Base-by-base conservation (phyloP, 257 asterid species). In the Solanum commersonii region DNA sequence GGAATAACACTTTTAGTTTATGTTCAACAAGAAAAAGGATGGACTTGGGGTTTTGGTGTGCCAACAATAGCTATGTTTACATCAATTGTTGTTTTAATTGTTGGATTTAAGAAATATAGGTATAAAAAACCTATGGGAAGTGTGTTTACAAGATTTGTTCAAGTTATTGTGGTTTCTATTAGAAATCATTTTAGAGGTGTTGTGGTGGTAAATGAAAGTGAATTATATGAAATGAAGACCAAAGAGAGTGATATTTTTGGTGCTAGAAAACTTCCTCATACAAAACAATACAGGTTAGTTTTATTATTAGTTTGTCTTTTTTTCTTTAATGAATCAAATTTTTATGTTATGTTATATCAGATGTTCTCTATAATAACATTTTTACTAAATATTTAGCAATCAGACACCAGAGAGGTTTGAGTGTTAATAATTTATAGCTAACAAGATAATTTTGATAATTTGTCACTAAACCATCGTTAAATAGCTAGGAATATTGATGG, bases 41-140 rank as follows among this genome's bases (percentile, higher is more conserved):
- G 94, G 94, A 84, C 59, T 49, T 95, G 98, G 98, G 98, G 98
- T 37, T 94, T 95, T 37, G 98, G 89, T 4, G 90, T 93, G 16
- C 97, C 98, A 1, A 92, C 97, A 0, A 93, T 49, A 0, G 90
- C 88, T 5, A 92, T 92, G 93, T 89, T 94, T 65, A 81, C 90
- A 29, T 94, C 98, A 1, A 29, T 93, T 9, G 31, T 93, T 15
- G 85, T 94, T 14, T 83, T 95, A 63, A 92, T 85, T 27, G 91
- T 88, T 25, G 98, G 96, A 1, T 92, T 91, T 23, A 33, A 56
- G 3, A 92, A 93, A 84, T 96, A 93, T 83, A 93, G 98, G 35
- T 94, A 92, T 84, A 98, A 93, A 86, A 95, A 94, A 91, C 98
- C 98, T 7, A 91, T 87, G 89, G 98, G 98, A 13, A 96, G 98